A percentile compares a stretch with the other conserved stretches of the same genome.
These are phyloP conservation scores for Cercospora beticola DNA, from an alignment of 2,329 filamentous ascomycete species.

Conservation along the genomic window DNA sequence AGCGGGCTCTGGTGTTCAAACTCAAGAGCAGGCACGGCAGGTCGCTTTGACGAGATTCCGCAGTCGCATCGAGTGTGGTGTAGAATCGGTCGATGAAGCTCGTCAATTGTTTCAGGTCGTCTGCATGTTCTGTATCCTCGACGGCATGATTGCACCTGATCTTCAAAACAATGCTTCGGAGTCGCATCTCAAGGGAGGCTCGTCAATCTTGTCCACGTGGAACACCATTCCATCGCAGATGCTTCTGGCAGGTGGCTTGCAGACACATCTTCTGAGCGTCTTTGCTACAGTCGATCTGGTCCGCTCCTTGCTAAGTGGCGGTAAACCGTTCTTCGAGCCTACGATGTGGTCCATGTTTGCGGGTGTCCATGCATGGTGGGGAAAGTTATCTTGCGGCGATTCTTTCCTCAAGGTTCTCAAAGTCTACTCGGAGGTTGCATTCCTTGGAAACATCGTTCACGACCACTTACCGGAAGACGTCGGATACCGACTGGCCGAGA, in stretches of 20 bases:
- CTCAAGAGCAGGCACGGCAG: conserved; percentile 7
- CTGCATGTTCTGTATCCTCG: conserved; percentile 14
- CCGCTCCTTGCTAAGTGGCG: conserved; percentile 11
- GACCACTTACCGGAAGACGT: neutral
- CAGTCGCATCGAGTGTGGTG: conserved; percentile 7
- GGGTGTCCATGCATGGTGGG: conserved; percentile 18
- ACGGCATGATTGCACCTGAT: conserved; percentile 10
- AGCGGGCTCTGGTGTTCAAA: neutral
- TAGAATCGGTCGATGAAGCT: conserved; percentile 1
- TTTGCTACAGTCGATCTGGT: conserved; percentile 19
- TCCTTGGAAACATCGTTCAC: conserved; percentile 11
- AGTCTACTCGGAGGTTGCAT: conserved; percentile 11
- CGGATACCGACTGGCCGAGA: conserved; percentile 5
- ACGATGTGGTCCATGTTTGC: conserved; percentile 16
- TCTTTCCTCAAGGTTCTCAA: conserved; percentile 13
- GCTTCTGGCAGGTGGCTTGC: conserved; percentile 14
- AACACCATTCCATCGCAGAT: conserved; percentile 6
- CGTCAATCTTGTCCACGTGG: conserved; percentile 8
- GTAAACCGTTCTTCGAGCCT: conserved; percentile 16
- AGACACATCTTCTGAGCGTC: conserved; percentile 16
- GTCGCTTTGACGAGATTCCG: conserved; percentile 10
- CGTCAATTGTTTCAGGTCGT: conserved; percentile 5
- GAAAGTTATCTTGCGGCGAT: conserved; percentile 7
- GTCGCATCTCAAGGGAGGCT: conserved; percentile 8
- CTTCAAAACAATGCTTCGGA: conserved; percentile 6